Conservation (phyloP, 2,329 filamentous ascomycete species). For the Aspergillus tanneri region DNA sequence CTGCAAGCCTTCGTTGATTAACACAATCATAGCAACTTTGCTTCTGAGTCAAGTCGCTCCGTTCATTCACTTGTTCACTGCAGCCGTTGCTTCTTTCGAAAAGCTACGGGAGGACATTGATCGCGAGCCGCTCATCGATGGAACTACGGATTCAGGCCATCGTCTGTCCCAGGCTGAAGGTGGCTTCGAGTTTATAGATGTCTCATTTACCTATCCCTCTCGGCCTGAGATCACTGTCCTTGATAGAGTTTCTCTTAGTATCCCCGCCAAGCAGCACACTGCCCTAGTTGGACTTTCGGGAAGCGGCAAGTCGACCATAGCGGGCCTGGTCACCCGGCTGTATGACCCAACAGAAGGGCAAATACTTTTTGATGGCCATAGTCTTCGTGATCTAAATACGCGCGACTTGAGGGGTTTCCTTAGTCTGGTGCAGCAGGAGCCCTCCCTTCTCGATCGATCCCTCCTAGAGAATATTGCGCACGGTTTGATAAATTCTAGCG, state of each 20-base stretch:
- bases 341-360: constrained; percentile 52
- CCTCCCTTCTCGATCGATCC: constrained; percentile 76
- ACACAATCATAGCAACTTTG: constrained; percentile 29
- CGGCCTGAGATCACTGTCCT: constrained; percentile 43
- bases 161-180: constrained; percentile 27
- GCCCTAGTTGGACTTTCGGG: constrained; percentile 74
- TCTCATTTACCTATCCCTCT: constrained; percentile 37
- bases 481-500: constrained; percentile 46
- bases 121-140: constrained; percentile 49
- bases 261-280: constrained; percentile 45
- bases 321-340: constrained; percentile 70
- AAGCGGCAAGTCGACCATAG: constrained; percentile 72
- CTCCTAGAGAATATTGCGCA: constrained; percentile 76
- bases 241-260: constrained; percentile 32
- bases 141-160: constrained; percentile 23
- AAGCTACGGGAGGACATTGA: constrained; percentile 61
- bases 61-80: constrained; percentile 49
- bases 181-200: constrained; percentile 35
- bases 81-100: constrained; percentile 55
- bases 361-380: constrained; percentile 40
- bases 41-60: constrained; percentile 41
- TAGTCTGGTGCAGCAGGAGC: constrained; percentile 59
- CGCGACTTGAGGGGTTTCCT: constrained; percentile 25
- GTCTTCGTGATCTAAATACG: constrained; percentile 37
- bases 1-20: constrained; percentile 20